Percentiles rank a stretch among this genome's conserved stretches.
Evolutionary conservation across 2,329 filamentous ascomycete genomes (phyloP).

Genomic region (Verticillium longisporum): DNA sequence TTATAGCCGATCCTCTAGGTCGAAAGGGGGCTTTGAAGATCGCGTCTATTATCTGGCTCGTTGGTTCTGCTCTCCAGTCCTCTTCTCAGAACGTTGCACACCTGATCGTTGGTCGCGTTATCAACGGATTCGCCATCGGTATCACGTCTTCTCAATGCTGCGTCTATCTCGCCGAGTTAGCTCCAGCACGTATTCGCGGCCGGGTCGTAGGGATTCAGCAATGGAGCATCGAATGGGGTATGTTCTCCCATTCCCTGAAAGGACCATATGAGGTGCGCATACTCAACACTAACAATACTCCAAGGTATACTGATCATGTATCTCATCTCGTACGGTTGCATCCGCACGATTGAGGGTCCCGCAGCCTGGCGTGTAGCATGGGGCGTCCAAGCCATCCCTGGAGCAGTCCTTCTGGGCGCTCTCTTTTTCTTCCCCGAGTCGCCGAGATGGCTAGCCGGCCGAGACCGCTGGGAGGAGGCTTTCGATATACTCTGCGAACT

Average conservation of each 20-base stretch:
- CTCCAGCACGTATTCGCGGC: constrained; percentile 49
- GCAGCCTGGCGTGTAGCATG: constrained; percentile 51
- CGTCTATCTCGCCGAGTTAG: constrained; percentile 62
- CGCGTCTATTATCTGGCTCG: constrained; percentile 40
- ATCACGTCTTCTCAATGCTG: constrained; percentile 62
- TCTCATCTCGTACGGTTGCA: constrained; percentile 59
- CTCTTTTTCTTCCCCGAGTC: constrained; percentile 5
- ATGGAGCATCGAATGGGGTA: constrained; percentile 61
- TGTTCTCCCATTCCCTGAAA: constrained; percentile 2
- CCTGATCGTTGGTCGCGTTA: constrained; percentile 46
- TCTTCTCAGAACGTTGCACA: constrained; percentile 51
- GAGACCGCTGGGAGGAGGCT: constrained; percentile 62
- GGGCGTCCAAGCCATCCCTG: constrained; percentile 3
- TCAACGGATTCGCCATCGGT: constrained; percentile 60
- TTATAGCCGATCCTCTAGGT: constrained; percentile 40
- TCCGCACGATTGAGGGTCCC: constrained; percentile 46
- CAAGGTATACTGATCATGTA: constrained; percentile 58
- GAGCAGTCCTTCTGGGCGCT: constrained; percentile 1
- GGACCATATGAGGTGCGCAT: constrained; percentile 10
- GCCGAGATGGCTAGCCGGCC: constrained; percentile 35
- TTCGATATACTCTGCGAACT: constrained; percentile 51
- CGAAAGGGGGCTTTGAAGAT: constrained; percentile 38
- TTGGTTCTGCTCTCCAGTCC: constrained; percentile 54
- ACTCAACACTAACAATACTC: background rate
- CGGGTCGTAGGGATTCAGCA: constrained; percentile 66